Evolutionary conservation across 2,329 filamentous ascomycete species (phyloP).

Genomic region (Neophaeococcomyces aloes): DNA sequence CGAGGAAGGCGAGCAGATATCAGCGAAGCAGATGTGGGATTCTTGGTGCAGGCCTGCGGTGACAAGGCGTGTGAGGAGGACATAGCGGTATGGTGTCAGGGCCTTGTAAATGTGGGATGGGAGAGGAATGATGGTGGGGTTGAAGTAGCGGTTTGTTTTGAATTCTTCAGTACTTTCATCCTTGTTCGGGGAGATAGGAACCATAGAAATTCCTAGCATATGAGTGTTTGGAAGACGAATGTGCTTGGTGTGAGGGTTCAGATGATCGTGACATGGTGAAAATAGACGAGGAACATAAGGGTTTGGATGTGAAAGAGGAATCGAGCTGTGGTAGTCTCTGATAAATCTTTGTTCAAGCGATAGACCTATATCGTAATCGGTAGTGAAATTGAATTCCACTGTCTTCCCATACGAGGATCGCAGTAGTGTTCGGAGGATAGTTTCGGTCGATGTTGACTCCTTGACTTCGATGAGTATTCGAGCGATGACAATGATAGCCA

Average conservation of each 20-base stretch:
- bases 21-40: constrained; percentile 32
- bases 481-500: constrained; percentile 16
- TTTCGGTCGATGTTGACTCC: neutral
- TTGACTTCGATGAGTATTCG: constrained; percentile 13
- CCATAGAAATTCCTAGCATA: constrained; percentile 30
- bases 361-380: neutral
- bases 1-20: constrained; percentile 24
- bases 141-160: constrained; percentile 25
- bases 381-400: neutral
- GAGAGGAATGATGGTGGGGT: constrained; percentile 31
- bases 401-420: neutral
- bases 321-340: neutral
- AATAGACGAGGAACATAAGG: constrained; percentile 17
- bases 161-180: constrained; percentile 7
- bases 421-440: neutral
- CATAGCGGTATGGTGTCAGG: constrained; percentile 25
- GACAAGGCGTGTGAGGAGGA: constrained; percentile 29
- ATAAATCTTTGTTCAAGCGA: neutral
- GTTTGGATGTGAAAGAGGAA: constrained; percentile 9
- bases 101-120: constrained; percentile 26
- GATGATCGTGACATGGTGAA: constrained; percentile 13
- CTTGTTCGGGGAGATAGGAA: constrained; percentile 12
- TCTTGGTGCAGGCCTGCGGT: constrained; percentile 28
- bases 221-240: constrained; percentile 24
- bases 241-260: constrained; percentile 27